Evolutionary conservation across 2,329 filamentous ascomycete species (phyloP), one percentile per base, ranked within the genome.

Genomic region (Tricladium varicosporioides): DNA sequence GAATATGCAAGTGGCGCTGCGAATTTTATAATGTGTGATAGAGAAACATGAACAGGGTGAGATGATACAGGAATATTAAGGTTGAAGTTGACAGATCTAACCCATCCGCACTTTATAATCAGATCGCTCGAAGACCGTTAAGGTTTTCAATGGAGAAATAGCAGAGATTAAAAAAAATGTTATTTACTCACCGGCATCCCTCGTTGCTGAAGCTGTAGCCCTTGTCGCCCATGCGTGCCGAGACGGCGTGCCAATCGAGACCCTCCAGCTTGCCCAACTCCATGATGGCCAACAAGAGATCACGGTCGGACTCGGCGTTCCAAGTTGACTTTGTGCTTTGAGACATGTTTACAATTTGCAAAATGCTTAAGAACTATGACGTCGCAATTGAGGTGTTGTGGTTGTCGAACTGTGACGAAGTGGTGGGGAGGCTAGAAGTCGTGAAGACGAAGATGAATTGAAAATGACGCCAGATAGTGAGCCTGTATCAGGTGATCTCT

Each of bases 261-360:
- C 52, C 42, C 22, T 63, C 65, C 1, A 69, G 40, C 11, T 59
- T 48, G n/a, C 61, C 63, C 14, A 59, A 60, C 2, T 65, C 65
- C 31, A 71, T 68, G 33, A 71, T 67, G 1, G 62, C 54, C 1
- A 71, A 60, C 11, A 71, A 62, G n/a, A 71, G 54, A 48, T 69
- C 63, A 31, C 57, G 60, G 47, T 71, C 67, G 11, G 68, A 62
- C 7, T 54, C 54, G 18, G 63, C 48, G 19, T 67, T 57, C 69
- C 69, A 71, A 9, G 36, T 43, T 19, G 61, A 59, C n/a, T 36
- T 18, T 13, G 33, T 5, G 14, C 10, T 48, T 2, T 4, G 42
- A 53, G 61, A 56, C 58, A 62, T 66, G 16, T 16, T 61, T 51
- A 19, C 32, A 36, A 48, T 18, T 58, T 22, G n/a, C 36, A 27